Conservation (phyloP, 73 alveolate species). For the Paramecium tetraurelia region DNA sequence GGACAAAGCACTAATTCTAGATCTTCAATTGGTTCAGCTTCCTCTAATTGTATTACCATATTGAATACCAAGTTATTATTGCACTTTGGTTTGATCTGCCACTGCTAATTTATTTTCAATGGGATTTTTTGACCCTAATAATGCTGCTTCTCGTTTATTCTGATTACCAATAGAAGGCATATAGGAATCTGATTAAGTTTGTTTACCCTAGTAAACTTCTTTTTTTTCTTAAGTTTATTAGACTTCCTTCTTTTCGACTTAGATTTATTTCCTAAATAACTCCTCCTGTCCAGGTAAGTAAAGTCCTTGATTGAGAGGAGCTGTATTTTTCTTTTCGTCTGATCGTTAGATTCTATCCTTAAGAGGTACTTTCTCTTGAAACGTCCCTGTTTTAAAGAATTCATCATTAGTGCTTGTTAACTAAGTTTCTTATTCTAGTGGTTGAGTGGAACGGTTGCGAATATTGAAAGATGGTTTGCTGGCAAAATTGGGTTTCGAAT, state of each 20-base stretch:
- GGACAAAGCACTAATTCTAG: conserved; percentile 51
- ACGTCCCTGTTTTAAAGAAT: not conserved
- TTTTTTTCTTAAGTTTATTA: not conserved
- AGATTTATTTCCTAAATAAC: not conserved
- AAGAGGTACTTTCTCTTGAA: conserved; percentile 25
- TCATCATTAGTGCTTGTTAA: not conserved
- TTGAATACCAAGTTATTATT: not conserved
- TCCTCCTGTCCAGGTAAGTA: conserved; percentile 20
- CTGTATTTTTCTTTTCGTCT: conserved; percentile 21
- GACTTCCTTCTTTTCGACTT: not conserved
- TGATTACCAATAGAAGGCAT: conserved; percentile 6
- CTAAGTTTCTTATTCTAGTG: not conserved
- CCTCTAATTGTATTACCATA: not conserved
- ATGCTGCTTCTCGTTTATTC: conserved; percentile 34
- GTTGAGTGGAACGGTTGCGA: conserved; percentile 24
- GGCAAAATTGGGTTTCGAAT: not conserved
- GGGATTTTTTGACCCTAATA: conserved; percentile 35
- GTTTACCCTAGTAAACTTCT: not conserved
- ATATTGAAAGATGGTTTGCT: not conserved
- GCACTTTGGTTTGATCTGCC: not conserved
- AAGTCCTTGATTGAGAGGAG: not conserved
- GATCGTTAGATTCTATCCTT: conserved; percentile 50
- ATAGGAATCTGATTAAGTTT: not conserved
- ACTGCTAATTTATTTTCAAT: conserved; percentile 29
- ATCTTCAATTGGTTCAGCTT: conserved; percentile 19